phyloP scores from a whole-genome alignment of 2,329 filamentous ascomycete genomes.

The Pestalotiopsis sp. region DNA sequence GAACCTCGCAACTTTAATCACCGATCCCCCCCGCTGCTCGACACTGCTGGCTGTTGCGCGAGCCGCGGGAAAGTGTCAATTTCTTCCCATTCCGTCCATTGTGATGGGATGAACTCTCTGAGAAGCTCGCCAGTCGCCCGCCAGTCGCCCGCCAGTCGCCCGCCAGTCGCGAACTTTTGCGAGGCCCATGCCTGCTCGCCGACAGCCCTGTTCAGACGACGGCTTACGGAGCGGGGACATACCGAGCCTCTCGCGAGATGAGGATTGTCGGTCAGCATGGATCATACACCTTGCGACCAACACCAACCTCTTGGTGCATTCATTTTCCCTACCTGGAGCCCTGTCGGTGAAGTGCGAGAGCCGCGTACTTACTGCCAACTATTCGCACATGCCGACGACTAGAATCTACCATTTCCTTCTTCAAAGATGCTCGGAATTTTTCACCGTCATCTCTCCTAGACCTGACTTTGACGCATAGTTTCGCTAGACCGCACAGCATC shows the following conservation, averaged over 20 bases:
- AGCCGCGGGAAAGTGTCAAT: conserved; percentile 9
- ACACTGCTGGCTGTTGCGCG: neutral
- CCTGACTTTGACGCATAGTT: neutral
- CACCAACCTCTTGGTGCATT: neutral
- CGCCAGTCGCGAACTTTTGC: too few relatives aligned
- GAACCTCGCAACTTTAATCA: conserved; percentile 1
- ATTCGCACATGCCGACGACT: neutral
- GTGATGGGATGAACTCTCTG: neutral
- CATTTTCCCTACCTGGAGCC: neutral
- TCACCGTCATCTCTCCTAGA: neutral
- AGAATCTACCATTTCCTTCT: neutral
- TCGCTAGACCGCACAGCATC: neutral
- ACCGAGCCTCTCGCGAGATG: neutral
- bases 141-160: too few relatives aligned
- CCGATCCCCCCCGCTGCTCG: neutral
- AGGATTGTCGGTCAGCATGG: conserved; percentile 6
- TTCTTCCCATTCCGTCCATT: neutral
- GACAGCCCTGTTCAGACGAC: neutral
- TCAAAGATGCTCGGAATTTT: neutral
- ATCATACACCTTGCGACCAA: neutral
- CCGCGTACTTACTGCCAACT: neutral
- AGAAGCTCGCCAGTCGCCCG: neutral
- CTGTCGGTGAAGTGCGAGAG: neutral
- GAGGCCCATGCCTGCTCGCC: neutral
- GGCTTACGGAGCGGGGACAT: neutral